These are phyloP conservation scores for Leishmania aethiopica DNA, from an alignment of 208 protist genomes.

Conservation along the genomic window DNA sequence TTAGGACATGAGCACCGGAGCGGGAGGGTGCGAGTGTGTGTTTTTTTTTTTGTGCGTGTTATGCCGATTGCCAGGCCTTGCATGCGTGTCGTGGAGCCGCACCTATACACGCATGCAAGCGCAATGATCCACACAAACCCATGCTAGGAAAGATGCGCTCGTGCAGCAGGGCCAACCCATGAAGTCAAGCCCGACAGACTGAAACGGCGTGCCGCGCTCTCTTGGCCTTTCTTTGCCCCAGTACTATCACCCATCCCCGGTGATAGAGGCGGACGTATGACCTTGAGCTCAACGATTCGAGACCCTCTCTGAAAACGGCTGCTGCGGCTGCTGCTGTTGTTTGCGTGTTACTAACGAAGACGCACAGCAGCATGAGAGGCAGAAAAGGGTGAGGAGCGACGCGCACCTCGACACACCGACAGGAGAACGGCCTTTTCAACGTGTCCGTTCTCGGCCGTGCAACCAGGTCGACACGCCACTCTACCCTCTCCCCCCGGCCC, in stretches of 20 bases:
- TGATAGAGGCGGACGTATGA: too few species aligned
- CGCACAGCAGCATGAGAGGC: too few species aligned
- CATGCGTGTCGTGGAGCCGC: background rate
- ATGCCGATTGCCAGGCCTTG: too few species aligned
- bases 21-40: too few species aligned
- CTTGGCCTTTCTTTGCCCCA: too few species aligned
- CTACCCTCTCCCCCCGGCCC: too few species aligned
- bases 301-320: too few species aligned
- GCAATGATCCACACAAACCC: background rate
- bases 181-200: background rate
- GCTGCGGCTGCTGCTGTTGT: too few species aligned
- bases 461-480: background rate
- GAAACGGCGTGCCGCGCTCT: background rate
- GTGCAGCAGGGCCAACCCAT: too few species aligned
- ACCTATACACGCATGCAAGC: background rate
- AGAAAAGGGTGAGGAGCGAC: background rate
- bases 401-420: background rate
- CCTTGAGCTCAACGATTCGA: too few species aligned
- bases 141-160: background rate
- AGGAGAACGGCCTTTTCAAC: constrained; percentile 1
- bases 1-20: background rate
- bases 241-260: too few species aligned
- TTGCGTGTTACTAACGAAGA: too few species aligned
- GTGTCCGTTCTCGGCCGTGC: background rate
- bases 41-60: background rate